phyloP scores from a whole-genome alignment of 1,139 yeast genomes.

The Debaryomyces sp. region DNA sequence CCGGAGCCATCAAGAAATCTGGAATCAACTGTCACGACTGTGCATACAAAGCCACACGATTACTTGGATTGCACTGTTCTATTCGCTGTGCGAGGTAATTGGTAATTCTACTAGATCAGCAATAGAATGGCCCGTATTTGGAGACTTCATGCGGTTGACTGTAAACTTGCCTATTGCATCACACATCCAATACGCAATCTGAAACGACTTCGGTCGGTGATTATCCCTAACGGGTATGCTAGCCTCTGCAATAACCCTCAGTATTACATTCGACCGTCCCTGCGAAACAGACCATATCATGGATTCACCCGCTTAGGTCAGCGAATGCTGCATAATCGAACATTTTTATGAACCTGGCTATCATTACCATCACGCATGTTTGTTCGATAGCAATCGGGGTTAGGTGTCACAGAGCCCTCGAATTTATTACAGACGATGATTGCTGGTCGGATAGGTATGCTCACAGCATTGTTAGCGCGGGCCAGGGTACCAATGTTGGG shows the following conservation, averaged over 20 bases:
- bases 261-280: not conserved
- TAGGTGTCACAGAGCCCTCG: not conserved
- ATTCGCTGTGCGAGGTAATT: not conserved
- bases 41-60: not conserved
- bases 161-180: not conserved
- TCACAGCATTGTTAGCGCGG: not conserved
- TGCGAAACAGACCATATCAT: not conserved
- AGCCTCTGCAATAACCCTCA: not conserved
- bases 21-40: not conserved
- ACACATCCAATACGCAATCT: not conserved
- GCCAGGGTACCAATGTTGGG: not conserved
- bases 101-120: not conserved
- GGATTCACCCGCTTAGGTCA: not conserved
- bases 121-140: not conserved
- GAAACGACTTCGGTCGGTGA: not conserved
- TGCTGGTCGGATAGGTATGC: not conserved
- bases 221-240: not conserved
- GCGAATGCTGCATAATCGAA: not conserved
- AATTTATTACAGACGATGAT: too few species aligned
- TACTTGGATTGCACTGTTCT: not conserved
- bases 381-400: not conserved
- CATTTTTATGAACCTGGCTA: not conserved
- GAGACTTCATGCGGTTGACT: not conserved
- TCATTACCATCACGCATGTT: not conserved
- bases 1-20: not conserved